Conservation (phyloP, 2,329 filamentous ascomycete genomes). For the Claviceps africana region DNA sequence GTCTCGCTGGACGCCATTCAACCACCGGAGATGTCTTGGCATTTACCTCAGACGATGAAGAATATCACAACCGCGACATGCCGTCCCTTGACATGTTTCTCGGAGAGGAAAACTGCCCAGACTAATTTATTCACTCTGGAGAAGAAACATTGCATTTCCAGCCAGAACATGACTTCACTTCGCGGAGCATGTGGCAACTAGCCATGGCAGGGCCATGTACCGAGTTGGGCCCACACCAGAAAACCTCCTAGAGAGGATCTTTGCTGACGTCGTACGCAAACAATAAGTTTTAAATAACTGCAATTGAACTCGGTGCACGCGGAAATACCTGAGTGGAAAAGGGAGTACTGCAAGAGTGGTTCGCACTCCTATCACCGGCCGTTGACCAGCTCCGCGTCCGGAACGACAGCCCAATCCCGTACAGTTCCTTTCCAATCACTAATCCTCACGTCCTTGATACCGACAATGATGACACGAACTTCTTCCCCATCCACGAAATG, state of each 20-base stretch:
- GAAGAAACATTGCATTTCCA: background rate
- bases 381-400: conserved; percentile 25
- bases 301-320: background rate
- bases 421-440: conserved; percentile 94
- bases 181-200: background rate
- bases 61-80: background rate
- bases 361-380: conserved; percentile 15
- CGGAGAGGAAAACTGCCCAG: background rate
- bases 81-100: background rate
- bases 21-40: background rate
- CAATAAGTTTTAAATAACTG: background rate
- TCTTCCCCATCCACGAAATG: conserved; percentile 70
- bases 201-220: background rate
- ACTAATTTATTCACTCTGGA: background rate
- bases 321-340: background rate
- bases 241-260: background rate
- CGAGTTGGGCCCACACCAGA: background rate
- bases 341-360: too few relatives aligned
- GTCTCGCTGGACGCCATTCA: background rate
- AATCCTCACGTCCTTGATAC: conserved; percentile 71
- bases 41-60: background rate
- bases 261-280: background rate
- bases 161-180: background rate
- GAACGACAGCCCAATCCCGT: conserved; percentile 52
- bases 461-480: conserved; percentile 76